These are phyloP conservation scores for Cylindrotheca fusiformis DNA, from an alignment of 108 stramenopile genomes.

Conservation along the genomic window DNA sequence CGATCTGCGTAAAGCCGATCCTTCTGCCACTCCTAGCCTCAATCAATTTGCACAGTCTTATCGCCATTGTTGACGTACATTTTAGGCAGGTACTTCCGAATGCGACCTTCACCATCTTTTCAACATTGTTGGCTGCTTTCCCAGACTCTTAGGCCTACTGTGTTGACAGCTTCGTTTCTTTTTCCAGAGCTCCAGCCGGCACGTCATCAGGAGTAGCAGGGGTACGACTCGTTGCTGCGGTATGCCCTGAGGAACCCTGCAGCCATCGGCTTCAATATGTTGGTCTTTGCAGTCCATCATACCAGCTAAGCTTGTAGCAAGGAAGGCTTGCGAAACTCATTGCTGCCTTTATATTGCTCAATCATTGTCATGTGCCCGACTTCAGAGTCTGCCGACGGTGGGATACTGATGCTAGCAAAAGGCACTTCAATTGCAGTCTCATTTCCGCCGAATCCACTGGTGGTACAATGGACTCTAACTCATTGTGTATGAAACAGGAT, in stretches of 20 bases:
- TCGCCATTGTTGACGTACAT: constrained; percentile 65
- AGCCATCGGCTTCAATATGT: constrained; percentile 61
- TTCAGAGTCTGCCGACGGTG: too few species aligned
- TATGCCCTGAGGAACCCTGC: constrained; percentile 57
- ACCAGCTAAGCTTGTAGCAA: constrained; percentile 69
- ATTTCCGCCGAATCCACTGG: too few species aligned
- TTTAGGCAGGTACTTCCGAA: constrained; percentile 73
- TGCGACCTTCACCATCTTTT: constrained; percentile 78
- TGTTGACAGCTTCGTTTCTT: constrained; percentile 46
- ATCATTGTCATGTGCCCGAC: too few species aligned
- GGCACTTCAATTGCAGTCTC: too few species aligned
- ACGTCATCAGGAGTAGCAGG: constrained; percentile 61
- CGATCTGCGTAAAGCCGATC: constrained; percentile 62
- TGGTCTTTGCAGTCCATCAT: constrained; percentile 89
- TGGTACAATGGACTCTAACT: too few species aligned
- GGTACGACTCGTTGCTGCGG: constrained; percentile 56
- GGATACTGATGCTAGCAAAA: too few species aligned
- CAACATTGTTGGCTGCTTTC: constrained; percentile 59
- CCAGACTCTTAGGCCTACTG: constrained; percentile 46
- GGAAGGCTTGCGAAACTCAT: too few species aligned
- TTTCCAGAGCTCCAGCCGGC: constrained; percentile 57
- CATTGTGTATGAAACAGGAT: too few species aligned
- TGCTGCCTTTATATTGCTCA: too few species aligned
- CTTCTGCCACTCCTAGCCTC: constrained; percentile 63
- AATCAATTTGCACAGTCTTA: constrained; percentile 65